These are phyloP conservation scores for Aspergillus fischeri DNA, from an alignment of 2,329 filamentous ascomycete species.

Conservation along the genomic window DNA sequence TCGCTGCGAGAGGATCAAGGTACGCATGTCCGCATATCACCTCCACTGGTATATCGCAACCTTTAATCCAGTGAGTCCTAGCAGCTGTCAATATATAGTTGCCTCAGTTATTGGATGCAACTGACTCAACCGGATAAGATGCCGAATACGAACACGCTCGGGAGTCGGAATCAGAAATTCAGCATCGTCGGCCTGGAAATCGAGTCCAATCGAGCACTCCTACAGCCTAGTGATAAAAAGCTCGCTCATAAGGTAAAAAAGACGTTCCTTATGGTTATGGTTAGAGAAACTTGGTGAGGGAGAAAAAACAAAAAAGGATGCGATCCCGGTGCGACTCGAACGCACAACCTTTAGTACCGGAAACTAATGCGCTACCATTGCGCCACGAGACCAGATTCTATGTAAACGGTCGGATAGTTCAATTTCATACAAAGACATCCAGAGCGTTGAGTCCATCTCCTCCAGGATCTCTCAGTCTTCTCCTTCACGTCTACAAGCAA, in stretches of 20 bases:
- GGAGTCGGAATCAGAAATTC: not conserved
- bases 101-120: not conserved
- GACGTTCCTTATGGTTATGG: not conserved
- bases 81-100: not conserved
- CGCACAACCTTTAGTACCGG: constrained; percentile 34
- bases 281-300: not conserved
- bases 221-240: too few species aligned
- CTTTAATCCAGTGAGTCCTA: not conserved
- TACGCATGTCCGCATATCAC: not conserved
- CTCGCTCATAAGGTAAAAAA: not conserved
- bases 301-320: constrained; percentile 4
- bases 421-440: too few species aligned
- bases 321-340: constrained; percentile 35
- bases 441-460: too few species aligned
- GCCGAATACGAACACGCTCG: not conserved
- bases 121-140: not conserved
- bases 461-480: too few species aligned
- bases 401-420: too few species aligned
- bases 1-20: not conserved
- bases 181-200: not conserved
- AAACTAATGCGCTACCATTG: constrained; percentile 39
- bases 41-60: not conserved
- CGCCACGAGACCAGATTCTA: constrained; percentile 23
- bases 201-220: not conserved
- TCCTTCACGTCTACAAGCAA: too few species aligned